These are phyloP conservation scores for Eimeria necatrix DNA, from an alignment of 169 alveolate genomes.

Conservation along the genomic window DNA sequence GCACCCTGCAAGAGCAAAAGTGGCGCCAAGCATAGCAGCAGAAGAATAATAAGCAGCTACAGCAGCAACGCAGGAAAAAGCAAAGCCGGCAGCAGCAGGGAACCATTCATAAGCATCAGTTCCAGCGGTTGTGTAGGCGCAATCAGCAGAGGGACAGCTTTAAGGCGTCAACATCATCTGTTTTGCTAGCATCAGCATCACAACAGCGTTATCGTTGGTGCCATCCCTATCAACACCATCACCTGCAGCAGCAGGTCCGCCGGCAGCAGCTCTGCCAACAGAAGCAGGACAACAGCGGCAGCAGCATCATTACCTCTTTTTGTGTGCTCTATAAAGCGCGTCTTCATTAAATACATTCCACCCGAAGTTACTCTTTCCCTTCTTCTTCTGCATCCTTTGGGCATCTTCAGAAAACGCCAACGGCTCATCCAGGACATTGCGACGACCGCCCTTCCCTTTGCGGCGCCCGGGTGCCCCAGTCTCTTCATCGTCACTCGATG, in stretches of 20 bases:
- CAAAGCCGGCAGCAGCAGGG: neutral
- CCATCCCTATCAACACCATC: neutral
- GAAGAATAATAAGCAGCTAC: neutral
- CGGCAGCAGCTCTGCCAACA: neutral
- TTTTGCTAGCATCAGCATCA: neutral
- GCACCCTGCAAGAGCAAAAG: neutral
- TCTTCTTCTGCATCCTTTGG: conserved; percentile 76
- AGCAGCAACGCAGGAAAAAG: neutral
- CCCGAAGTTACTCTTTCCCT: conserved; percentile 88
- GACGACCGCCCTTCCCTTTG: conserved; percentile 63
- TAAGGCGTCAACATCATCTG: neutral
- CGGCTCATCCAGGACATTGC: conserved; percentile 79
- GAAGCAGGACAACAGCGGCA: neutral
- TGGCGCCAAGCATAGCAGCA: neutral
- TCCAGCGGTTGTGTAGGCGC: no score
- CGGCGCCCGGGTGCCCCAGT: neutral
- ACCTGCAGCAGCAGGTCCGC: neutral
- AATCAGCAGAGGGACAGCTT: neutral
- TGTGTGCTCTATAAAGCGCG: conserved; percentile 93
- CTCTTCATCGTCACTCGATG: conserved; percentile 17
- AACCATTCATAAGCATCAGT: neutral
- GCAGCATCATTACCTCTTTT: conserved; percentile 86
- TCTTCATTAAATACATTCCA: conserved; percentile 95
- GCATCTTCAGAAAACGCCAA: conserved; percentile 75
- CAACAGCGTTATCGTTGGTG: neutral